Conservation (phyloP, 805 yeast genomes). For the Brettanomyces bruxellensis region DNA sequence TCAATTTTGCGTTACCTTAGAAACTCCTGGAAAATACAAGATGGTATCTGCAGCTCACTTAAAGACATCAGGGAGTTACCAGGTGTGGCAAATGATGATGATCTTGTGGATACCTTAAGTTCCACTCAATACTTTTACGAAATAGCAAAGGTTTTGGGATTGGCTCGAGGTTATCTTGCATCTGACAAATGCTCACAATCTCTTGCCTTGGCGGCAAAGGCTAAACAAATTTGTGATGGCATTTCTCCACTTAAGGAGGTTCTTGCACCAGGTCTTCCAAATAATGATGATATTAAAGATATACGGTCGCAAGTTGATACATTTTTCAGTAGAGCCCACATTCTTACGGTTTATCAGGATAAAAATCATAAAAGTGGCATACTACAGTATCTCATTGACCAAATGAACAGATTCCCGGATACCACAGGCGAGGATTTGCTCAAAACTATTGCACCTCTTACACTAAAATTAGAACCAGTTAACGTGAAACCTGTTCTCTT, state of each 20-base stretch:
- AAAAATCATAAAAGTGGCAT: slow-evolving; percentile 6
- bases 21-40: slow-evolving; percentile 41
- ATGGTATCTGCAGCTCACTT: slow-evolving; percentile 42
- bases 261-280: slow-evolving; percentile 31
- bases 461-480: slow-evolving; percentile 43
- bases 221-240: slow-evolving; percentile 11
- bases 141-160: slow-evolving; percentile 31
- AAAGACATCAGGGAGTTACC: slow-evolving; percentile 69
- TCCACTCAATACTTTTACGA: slow-evolving; percentile 38
- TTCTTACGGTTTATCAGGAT: slow-evolving; percentile 37
- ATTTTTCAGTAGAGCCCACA: slow-evolving; percentile 28
- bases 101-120: slow-evolving; percentile 44
- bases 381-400: slow-evolving; percentile 17
- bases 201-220: slow-evolving; percentile 32
- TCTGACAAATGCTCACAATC: slow-evolving; percentile 36
- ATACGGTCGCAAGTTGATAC: slow-evolving; percentile 15
- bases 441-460: slow-evolving; percentile 22
- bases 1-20: slow-evolving; percentile 24
- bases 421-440: slow-evolving; percentile 22
- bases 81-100: slow-evolving; percentile 85
- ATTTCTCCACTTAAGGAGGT: slow-evolving; percentile 5
- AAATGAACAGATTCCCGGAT: slow-evolving; percentile 20
- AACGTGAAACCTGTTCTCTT: slow-evolving; percentile 83
- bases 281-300: slow-evolving; percentile 22
- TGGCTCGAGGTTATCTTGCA: slow-evolving; percentile 38